These are phyloP conservation scores for Pseudozyma sp. DNA, from an alignment of 1,284 basidiomycete genomes.

Conservation along the genomic window DNA sequence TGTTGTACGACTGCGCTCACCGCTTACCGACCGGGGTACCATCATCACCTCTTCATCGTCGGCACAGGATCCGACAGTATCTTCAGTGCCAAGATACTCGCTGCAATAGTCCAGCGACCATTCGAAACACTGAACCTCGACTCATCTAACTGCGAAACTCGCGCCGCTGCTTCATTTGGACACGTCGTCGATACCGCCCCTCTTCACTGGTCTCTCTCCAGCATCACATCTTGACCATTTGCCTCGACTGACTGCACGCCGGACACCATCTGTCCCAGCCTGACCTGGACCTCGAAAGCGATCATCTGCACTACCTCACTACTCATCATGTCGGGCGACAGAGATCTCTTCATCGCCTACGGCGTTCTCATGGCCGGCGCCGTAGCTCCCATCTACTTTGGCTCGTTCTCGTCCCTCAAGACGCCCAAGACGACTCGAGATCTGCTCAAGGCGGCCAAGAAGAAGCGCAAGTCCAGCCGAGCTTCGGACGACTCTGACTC, in stretches of 20 bases:
- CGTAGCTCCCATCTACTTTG: constrained; percentile 61
- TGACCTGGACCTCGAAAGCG: too few species aligned
- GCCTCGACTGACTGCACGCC: too few species aligned
- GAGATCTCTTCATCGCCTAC: constrained; percentile 59
- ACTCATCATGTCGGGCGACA: constrained; percentile 33
- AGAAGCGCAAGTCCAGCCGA: constrained; percentile 19
- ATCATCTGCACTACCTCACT: not conserved
- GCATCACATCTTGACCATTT: not conserved
- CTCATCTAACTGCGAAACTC: not conserved
- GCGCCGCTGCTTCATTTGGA: constrained; percentile 22
- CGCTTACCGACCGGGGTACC: too few species aligned
- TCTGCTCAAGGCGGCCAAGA: constrained; percentile 46
- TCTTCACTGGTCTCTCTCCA: not conserved
- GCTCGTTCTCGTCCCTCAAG: constrained; percentile 58
- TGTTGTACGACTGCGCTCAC: too few species aligned
- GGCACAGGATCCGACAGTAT: too few species aligned
- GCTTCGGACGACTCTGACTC: constrained; percentile 25
- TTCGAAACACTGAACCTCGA: not conserved
- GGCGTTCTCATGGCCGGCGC: constrained; percentile 57
- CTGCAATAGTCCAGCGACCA: too few species aligned
- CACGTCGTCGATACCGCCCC: constrained; percentile 13
- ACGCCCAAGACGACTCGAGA: constrained; percentile 60
- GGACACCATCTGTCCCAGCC: too few species aligned
- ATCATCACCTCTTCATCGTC: too few species aligned
- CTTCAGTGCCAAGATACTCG: too few species aligned